A percentile compares a stretch with the other conserved stretches of the same genome.
Conservation (phyloP, 768 basidiomycete genomes). For the Strobilomyces confusus region DNA sequence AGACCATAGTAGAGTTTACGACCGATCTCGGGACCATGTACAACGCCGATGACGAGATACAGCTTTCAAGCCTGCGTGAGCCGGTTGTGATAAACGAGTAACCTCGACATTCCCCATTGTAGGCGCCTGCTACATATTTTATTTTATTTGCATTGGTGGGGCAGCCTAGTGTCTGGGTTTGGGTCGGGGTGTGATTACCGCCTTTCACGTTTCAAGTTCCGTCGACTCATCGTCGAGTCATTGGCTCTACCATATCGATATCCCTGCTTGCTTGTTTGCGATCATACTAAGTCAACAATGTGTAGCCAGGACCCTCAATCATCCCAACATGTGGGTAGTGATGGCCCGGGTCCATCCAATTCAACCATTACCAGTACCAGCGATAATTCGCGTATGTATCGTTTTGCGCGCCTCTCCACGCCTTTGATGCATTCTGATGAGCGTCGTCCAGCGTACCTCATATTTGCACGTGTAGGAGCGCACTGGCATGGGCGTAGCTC, state of each 20-base stretch:
- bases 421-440: background rate
- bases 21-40: background rate
- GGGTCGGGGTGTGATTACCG: too few relatives aligned
- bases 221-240: too few relatives aligned
- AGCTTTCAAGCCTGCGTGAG: background rate
- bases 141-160: background rate
- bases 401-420: background rate
- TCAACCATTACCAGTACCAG: background rate
- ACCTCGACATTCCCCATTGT: background rate
- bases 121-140: background rate
- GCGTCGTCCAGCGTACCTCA: background rate
- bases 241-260: too few relatives aligned
- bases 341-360: background rate
- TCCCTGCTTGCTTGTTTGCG: too few relatives aligned
- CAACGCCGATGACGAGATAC: background rate
- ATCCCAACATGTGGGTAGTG: background rate
- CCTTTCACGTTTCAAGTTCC: too few relatives aligned
- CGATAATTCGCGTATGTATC: background rate
- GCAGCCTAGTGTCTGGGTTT: too few relatives aligned
- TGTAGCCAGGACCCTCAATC: background rate
- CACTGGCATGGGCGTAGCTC: constrained; percentile 3
- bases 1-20: background rate
- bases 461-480: background rate
- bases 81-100: background rate
- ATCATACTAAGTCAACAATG: background rate